These are phyloP conservation scores for Kodamaea sp. DNA, from an alignment of 1,139 yeast genomes.

Conservation along the genomic window DNA sequence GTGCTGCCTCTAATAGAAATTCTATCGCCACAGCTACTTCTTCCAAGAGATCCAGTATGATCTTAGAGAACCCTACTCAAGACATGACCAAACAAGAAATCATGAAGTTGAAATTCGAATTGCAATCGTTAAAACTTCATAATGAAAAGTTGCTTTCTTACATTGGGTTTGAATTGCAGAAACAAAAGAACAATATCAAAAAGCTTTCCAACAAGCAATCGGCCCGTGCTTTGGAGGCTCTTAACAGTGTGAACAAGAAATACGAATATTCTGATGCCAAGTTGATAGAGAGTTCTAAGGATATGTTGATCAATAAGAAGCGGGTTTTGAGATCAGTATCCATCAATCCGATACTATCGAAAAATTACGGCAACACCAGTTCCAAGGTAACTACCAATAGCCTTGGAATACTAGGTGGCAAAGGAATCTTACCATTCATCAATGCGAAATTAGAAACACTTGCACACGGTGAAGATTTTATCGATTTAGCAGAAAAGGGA, in stretches of 20 bases:
- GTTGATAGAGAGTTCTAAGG: conserved; percentile 46
- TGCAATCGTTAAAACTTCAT: conserved; percentile 54
- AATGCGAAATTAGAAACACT: conserved; percentile 14
- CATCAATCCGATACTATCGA: conserved; percentile 41
- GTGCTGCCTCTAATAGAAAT: conserved; percentile 22
- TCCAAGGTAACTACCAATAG: neutral
- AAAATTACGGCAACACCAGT: conserved; percentile 20
- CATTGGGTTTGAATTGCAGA: conserved; percentile 58
- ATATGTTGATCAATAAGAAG: conserved; percentile 45
- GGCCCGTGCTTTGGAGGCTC: conserved; percentile 18
- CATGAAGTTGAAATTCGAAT: conserved; percentile 53
- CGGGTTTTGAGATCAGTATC: conserved; percentile 48
- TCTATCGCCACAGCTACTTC: conserved; percentile 25
- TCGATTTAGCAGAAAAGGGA: conserved; percentile 6
- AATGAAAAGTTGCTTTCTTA: conserved; percentile 58
- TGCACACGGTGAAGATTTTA: conserved; percentile 10
- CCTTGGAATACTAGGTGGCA: conserved; percentile 21
- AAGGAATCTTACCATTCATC: conserved; percentile 20
- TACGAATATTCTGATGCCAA: conserved; percentile 58
- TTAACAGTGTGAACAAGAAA: conserved; percentile 18
- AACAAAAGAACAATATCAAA: conserved; percentile 46
- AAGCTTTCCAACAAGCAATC: conserved; percentile 43
- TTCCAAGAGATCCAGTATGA: conserved; percentile 41
- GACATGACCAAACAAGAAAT: conserved; percentile 52
- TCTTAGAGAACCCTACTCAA: conserved; percentile 33